These are phyloP conservation scores for Arxiozyma telluris DNA, from an alignment of 1,139 yeast genomes.

Conservation along the genomic window DNA sequence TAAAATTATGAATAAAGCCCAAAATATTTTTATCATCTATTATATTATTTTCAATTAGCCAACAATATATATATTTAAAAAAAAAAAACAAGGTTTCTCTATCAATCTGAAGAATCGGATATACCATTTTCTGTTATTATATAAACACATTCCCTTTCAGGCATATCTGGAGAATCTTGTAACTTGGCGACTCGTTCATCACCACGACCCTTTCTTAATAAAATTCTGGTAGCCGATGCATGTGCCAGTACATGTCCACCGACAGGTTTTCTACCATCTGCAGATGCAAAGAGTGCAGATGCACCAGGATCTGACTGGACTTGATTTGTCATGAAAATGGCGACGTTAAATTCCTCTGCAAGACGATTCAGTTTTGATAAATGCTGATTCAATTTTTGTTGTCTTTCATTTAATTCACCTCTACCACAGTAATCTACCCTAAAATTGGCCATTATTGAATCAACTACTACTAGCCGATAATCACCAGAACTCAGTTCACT, in stretches of 20 bases:
- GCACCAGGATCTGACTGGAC: slow-evolving; percentile 67
- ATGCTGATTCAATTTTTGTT: slow-evolving; percentile 53
- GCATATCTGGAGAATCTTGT: slow-evolving; percentile 58
- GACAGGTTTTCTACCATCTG: slow-evolving; percentile 57
- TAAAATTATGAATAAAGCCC: no score
- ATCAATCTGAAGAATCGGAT: slow-evolving; percentile 35
- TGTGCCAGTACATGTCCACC: slow-evolving; percentile 60
- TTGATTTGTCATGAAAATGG: slow-evolving; percentile 53
- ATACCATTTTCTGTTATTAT: slow-evolving; percentile 47
- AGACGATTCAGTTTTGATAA: slow-evolving; percentile 42
- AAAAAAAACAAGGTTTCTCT: not conserved
- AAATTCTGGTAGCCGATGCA: slow-evolving; percentile 53
- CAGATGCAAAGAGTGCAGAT: slow-evolving; percentile 52
- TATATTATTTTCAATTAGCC: no score
- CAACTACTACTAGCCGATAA: slow-evolving; percentile 40
- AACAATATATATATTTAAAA: not conserved
- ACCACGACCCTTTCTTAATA: slow-evolving; percentile 53
- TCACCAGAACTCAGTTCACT: slow-evolving; percentile 42
- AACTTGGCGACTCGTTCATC: slow-evolving; percentile 57
- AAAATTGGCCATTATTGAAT: slow-evolving; percentile 55
- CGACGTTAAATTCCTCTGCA: slow-evolving; percentile 52
- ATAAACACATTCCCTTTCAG: slow-evolving; percentile 49
- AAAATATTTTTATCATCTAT: no score
- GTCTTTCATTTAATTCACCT: slow-evolving; percentile 54
- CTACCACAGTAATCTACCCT: slow-evolving; percentile 53